A percentile compares a stretch with the other conserved stretches of the same genome.
Conservation (phyloP, 768 basidiomycete species). For the Rhizopogon vesiculosus region DNA sequence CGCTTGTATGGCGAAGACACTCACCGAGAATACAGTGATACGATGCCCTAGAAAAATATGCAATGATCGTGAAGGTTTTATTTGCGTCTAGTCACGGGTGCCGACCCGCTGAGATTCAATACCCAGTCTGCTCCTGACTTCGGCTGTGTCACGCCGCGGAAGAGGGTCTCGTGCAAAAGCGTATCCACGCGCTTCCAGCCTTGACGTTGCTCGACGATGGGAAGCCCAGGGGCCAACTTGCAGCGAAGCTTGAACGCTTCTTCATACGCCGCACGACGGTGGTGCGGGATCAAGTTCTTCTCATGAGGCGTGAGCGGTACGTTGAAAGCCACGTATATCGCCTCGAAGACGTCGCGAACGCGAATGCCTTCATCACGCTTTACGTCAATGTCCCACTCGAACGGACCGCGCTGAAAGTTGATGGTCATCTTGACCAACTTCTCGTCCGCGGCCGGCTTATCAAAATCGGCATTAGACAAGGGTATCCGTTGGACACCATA, state of each 20-base stretch:
- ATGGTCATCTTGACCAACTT: conserved; percentile 46
- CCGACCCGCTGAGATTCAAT: conserved; percentile 21
- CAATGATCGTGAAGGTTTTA: background rate
- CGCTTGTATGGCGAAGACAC: background rate
- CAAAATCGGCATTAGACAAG: conserved; percentile 32
- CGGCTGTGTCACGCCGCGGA: conserved; percentile 43
- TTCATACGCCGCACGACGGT: conserved; percentile 26
- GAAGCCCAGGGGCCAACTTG: conserved; percentile 35
- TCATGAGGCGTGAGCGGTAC: conserved; percentile 42
- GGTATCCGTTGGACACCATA: conserved; percentile 11
- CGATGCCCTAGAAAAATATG: background rate
- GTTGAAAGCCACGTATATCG: conserved; percentile 49
- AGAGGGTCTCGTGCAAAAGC: conserved; percentile 46
- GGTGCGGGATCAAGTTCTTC: conserved; percentile 24
- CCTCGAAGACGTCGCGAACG: conserved; percentile 55
- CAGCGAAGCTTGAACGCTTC: conserved; percentile 44
- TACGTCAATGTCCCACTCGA: conserved; percentile 38
- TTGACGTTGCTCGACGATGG: conserved; percentile 34
- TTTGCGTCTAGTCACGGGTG: too few relatives aligned
- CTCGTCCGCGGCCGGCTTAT: conserved; percentile 39
- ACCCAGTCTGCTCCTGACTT: conserved; percentile 29
- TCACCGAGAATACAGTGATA: background rate
- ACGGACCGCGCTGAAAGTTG: conserved; percentile 29
- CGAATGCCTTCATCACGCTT: conserved; percentile 39
- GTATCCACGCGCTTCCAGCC: conserved; percentile 57